Percentiles rank a stretch among this genome's conserved stretches.
Conservation (phyloP, 352 stramenopile genomes). For the Globisporangium echinulatum region DNA sequence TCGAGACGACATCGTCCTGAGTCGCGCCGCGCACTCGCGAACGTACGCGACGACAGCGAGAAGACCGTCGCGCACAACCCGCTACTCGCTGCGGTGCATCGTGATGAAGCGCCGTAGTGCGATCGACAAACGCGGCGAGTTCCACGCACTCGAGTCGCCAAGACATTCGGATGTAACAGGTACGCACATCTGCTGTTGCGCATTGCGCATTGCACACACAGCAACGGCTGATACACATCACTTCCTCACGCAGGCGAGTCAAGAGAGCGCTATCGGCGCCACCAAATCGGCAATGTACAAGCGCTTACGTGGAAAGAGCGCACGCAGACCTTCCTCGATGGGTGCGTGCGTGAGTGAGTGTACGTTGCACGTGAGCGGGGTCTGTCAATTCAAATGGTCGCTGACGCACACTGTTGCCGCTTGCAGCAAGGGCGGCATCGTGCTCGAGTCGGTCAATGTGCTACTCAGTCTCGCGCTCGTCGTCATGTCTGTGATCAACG, state of each 20-base stretch:
- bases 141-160: background rate
- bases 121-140: background rate
- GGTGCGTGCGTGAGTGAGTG: slow-evolving; percentile 14
- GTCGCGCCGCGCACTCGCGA: too few relatives aligned
- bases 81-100: background rate
- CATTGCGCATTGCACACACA: background rate
- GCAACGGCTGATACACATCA: background rate
- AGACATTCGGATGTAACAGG: background rate
- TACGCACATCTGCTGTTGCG: background rate
- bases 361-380: background rate
- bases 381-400: background rate
- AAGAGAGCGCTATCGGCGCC: background rate
- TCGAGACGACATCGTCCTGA: background rate
- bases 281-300: slow-evolving; percentile 32
- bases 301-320: slow-evolving; percentile 37
- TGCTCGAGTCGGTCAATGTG: slow-evolving; percentile 36
- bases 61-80: too few relatives aligned
- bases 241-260: background rate
- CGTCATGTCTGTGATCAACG: slow-evolving; percentile 30
- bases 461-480: slow-evolving; percentile 41
- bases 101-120: background rate
- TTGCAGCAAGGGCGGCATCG: slow-evolving; percentile 21
- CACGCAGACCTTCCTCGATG: slow-evolving; percentile 34
- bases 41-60: too few relatives aligned
- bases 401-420: background rate